Conservation (phyloP, 1,139 yeast species). For the Candida neerlandica region DNA sequence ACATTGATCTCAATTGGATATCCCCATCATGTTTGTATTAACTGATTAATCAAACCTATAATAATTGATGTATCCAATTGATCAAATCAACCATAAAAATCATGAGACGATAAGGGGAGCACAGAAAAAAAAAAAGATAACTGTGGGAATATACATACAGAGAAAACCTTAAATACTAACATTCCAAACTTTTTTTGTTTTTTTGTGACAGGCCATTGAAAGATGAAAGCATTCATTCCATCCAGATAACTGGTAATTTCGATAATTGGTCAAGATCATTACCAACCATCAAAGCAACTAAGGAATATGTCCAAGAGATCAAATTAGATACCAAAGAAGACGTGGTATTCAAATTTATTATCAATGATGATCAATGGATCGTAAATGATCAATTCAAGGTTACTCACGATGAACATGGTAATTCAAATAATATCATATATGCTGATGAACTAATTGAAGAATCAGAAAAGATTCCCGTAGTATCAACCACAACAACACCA, state of each 20-base stretch:
- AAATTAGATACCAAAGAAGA: constrained; percentile 25
- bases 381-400: constrained; percentile 28
- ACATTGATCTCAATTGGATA: constrained; percentile 1
- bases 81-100: not conserved
- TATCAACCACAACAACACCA: not conserved
- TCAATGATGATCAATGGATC: constrained; percentile 39
- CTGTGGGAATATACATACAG: too few relatives aligned
- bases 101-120: too few relatives aligned
- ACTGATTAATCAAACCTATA: not conserved
- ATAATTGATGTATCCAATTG: not conserved
- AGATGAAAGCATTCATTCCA: constrained; percentile 22
- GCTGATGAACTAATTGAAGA: constrained; percentile 28
- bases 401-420: constrained; percentile 39
- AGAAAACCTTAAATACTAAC: constrained; percentile 9
- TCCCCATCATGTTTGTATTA: not conserved
- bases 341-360: constrained; percentile 38
- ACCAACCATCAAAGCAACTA: constrained; percentile 17
- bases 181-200: not conserved
- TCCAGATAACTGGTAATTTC: constrained; percentile 46
- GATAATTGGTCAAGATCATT: constrained; percentile 40
- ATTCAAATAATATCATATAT: constrained; percentile 37
- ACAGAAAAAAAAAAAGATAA: not conserved
- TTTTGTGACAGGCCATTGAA: constrained; percentile 13
- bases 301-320: constrained; percentile 16
- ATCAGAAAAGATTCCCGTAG: constrained; percentile 8